Base-by-base conservation (phyloP, 192 early-diverging fungal species). In the Phlyctochytrium arcticum region DNA sequence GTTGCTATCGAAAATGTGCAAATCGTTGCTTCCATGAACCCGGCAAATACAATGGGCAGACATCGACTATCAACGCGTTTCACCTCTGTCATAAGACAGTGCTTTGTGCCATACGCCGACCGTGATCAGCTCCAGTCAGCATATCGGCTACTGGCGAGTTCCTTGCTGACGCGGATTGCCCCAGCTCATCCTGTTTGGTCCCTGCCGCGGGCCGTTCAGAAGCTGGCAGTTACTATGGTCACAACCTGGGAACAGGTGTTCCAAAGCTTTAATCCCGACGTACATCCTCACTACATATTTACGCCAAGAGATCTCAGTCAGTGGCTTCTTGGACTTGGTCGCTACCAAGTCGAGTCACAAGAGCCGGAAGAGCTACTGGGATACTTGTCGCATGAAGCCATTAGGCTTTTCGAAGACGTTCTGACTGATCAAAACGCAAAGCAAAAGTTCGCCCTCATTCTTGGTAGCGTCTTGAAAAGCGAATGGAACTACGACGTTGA, bases 11-110 rank as follows among this genome's bases (percentile, higher is more conserved):
- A 85, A 55, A 76, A 81, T 47, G 65, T 85, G 10, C 83, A 83
- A 48, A 75, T 85, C 35, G 81, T 85, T 23, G 80, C 75, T 19
- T 81, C 82, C 5, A 78, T 84, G 77, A 85, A 78, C 50, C 81
- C 83, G 4, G 71, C 81, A 4, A 57, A 71, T 4, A 62, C 77
- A 0, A 68, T 85, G 39, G 80, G 81, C 19, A 49, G 79, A 62
- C 75, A 81, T 57, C 51, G 77, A 34, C 70, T 85, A 3, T 73
- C 72, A 27, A 79, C 81, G 1, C 58, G 83, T 17, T 84, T 85
- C 51, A 85, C 79, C 9, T 85, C 83, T 8, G 55, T 79, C 48
- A 60, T 83, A 8, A 29, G 75, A 8, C 69, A 74, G 36, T 72
- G 59, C 36, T 71, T 68, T 61, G 71, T 85, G 2, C 46, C 74